Conservation (phyloP, 2,329 filamentous ascomycete genomes). For the Pestalotiopsis sp. region DNA sequence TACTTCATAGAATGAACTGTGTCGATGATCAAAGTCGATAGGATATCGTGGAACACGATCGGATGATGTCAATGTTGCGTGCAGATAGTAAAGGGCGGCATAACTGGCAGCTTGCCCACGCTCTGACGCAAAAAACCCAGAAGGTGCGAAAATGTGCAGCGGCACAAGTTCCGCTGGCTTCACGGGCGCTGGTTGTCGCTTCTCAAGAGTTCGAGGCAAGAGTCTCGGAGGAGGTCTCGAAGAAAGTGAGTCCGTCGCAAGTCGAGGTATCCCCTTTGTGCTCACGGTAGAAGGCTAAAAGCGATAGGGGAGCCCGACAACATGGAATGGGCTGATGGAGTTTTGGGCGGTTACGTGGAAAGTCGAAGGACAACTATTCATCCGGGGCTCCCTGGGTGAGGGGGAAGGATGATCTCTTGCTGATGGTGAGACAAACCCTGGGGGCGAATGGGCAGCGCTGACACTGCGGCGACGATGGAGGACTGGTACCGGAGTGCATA, state of each 20-base stretch:
- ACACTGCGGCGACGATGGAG: not conserved
- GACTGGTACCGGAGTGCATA: not conserved
- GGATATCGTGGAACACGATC: not conserved
- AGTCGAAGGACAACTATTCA: not conserved
- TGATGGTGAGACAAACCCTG: slow-evolving; percentile 15
- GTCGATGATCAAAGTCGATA: not conserved
- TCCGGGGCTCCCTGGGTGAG: not conserved
- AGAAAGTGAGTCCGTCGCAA: not conserved
- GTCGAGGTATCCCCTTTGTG: not conserved
- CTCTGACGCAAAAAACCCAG: slow-evolving; percentile 4
- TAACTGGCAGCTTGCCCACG: not conserved
- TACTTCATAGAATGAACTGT: not conserved
- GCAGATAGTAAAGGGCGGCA: not conserved
- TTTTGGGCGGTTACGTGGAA: not conserved
- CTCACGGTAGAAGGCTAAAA: not conserved
- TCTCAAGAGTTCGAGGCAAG: not conserved
- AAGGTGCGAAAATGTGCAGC: slow-evolving; percentile 8
- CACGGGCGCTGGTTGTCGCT: slow-evolving; percentile 1
- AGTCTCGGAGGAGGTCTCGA: not conserved
- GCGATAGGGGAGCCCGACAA: not conserved
- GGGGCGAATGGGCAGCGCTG: not conserved
- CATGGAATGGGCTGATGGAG: not conserved
- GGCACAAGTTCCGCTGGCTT: not conserved
- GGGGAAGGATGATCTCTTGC: slow-evolving; percentile 12
- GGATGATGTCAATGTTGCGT: slow-evolving; percentile 1